Base-by-base conservation (phyloP, 2,329 filamentous ascomycete species). In the Sporothrix dimorphospora region DNA sequence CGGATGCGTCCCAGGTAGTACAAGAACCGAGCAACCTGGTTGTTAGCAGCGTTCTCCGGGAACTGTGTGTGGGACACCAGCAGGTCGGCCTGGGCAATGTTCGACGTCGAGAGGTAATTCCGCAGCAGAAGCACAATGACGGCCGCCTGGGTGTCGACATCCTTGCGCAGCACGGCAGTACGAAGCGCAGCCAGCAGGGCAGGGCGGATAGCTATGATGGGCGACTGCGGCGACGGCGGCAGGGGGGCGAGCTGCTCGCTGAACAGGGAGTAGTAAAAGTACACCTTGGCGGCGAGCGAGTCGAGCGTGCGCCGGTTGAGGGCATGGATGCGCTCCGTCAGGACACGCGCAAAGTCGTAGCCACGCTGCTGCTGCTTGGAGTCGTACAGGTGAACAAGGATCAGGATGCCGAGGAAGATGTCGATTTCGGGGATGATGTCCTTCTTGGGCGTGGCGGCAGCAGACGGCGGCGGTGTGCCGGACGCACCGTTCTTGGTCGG, bases 231-330 rank as follows among this genome's bases (percentile, higher is more conserved):
- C 69, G 94, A 98, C 30, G 95, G 94, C 59, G 96, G 93, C 75
- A 95, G 89, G 27, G 95, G 94, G 73, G 90, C 89, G 74, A 97
- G 88, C 82, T 97, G 91, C 86, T 99, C 96, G 83, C 92, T 94
- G 85, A 98, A 98, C 77, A 98, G 87, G 30, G 94, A 94, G 83
- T 94, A 97, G 86, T 99, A 99, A 83, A 98, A 98, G 87, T 98
- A 99, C 75, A 95, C 94, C 82, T 97, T 97, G 76, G 95, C 94
- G 73, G 94, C 93, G 73, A 99, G 89, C 67, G 94, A 94, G 82
- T 99, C 96, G 74, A 99, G 85, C 30, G 96, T 98, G 77, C 96
- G 91, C 75, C 96, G 92, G 85, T 99, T 99, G 80, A 97, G 87
- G 70, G 90, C 87, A 78, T 97, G 94, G 80, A 98, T 91, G 79